phyloP scores from a whole-genome alignment of 2,329 filamentous ascomycete species.

The Fusarium albosuccineum region DNA sequence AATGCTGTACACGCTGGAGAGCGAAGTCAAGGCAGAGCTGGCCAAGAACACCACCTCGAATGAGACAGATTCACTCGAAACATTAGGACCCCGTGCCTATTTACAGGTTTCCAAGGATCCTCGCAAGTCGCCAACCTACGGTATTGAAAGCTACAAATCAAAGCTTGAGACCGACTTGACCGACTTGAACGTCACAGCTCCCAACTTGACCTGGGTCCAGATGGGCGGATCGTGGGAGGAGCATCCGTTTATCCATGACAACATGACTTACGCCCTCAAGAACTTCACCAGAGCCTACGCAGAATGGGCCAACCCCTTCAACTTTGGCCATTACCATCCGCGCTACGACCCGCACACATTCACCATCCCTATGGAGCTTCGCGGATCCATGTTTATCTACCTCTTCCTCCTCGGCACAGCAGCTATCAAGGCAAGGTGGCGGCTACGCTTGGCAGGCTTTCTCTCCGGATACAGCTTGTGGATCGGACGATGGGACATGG shows the following conservation, averaged over 20 bases:
- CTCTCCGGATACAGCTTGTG: slow-evolving; percentile 52
- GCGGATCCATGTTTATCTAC: slow-evolving; percentile 57
- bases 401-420: slow-evolving; percentile 56
- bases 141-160: background rate
- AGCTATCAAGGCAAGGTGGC: slow-evolving; percentile 52
- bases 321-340: slow-evolving; percentile 54
- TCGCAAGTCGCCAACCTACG: slow-evolving; percentile 3
- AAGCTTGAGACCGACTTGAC: slow-evolving; percentile 8
- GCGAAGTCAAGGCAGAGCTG: slow-evolving; percentile 30
- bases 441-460: slow-evolving; percentile 46
- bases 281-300: slow-evolving; percentile 55
- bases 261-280: slow-evolving; percentile 53
- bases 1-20: slow-evolving; percentile 46
- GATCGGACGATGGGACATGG: slow-evolving; percentile 57
- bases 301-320: slow-evolving; percentile 59
- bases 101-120: slow-evolving; percentile 7
- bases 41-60: slow-evolving; percentile 24
- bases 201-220: slow-evolving; percentile 52
- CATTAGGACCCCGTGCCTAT: slow-evolving; percentile 9
- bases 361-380: slow-evolving; percentile 58
- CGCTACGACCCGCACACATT: slow-evolving; percentile 58
- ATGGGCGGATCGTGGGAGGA: slow-evolving; percentile 58
- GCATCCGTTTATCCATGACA: slow-evolving; percentile 55
- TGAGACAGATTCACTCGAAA: background rate
- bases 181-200: slow-evolving; percentile 47